phyloP scores from a whole-genome alignment of 345 rosid species.

The Passiflora organensis region DNA sequence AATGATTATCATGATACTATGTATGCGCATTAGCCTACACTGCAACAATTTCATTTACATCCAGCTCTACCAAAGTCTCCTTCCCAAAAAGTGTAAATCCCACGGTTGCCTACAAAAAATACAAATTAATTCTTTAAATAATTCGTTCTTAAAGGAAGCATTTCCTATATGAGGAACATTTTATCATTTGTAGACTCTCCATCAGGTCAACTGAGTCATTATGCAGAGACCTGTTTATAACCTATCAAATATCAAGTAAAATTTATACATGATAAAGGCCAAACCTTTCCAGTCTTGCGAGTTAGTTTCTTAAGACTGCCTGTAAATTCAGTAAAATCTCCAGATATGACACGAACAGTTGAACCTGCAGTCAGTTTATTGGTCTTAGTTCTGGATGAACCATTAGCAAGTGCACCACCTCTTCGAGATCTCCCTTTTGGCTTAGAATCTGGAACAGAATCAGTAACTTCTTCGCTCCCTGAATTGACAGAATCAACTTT shows the following conservation, averaged over 20 bases:
- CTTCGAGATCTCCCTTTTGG: constrained; percentile 26
- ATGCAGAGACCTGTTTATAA: too few species aligned
- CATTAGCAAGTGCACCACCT: too few species aligned
- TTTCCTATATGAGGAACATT: too few species aligned
- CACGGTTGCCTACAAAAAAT: constrained; percentile 71
- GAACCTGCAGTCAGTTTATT: constrained; percentile 54
- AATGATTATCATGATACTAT: constrained; percentile 10
- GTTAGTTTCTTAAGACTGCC: constrained; percentile 72
- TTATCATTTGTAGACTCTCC: too few species aligned
- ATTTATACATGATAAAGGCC: constrained; percentile 3
- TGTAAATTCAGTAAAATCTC: constrained; percentile 64
- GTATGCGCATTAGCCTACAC: constrained; percentile 33
- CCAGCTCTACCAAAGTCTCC: constrained; percentile 74
- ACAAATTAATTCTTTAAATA: neutral
- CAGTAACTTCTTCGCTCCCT: constrained; percentile 23
- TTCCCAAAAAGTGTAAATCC: constrained; percentile 75
- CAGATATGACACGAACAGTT: constrained; percentile 65
- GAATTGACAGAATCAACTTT: constrained; percentile 22
- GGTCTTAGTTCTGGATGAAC: constrained; percentile 25
- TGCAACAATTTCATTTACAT: constrained; percentile 61
- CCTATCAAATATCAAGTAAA: neutral
- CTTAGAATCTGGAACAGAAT: constrained; percentile 28
- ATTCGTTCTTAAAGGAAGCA: too few species aligned
- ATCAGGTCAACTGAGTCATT: too few species aligned
- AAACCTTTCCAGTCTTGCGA: constrained; percentile 70